Evolutionary conservation across 1,139 yeast genomes (phyloP).

Genomic region (Barnettozyma hawaiiensis): DNA sequence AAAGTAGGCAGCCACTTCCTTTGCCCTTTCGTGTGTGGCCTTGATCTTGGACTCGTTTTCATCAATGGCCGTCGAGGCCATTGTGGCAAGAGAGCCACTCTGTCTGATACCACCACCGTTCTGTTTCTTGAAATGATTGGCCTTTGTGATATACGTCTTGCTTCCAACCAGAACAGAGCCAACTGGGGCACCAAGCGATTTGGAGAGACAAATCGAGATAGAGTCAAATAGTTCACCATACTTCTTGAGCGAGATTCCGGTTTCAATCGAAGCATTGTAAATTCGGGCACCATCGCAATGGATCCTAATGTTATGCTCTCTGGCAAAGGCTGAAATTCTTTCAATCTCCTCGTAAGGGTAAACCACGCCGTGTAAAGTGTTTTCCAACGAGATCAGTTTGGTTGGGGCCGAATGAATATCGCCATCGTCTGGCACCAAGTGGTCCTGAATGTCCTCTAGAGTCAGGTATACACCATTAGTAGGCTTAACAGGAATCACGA

Average conservation of each 20-base stretch:
- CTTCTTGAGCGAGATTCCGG: constrained; percentile 55
- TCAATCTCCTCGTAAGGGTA: constrained; percentile 65
- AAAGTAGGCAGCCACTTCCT: constrained; percentile 48
- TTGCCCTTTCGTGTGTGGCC: constrained; percentile 51
- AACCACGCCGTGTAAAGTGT: constrained; percentile 69
- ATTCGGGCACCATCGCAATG: constrained; percentile 87
- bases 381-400: constrained; percentile 69
- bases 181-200: constrained; percentile 79
- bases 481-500: constrained; percentile 70
- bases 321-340: constrained; percentile 57
- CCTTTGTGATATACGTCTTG: constrained; percentile 46
- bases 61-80: constrained; percentile 68
- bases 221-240: constrained; percentile 69
- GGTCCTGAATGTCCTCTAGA: constrained; percentile 56
- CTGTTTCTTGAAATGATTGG: constrained; percentile 78
- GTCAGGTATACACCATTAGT: constrained; percentile 60
- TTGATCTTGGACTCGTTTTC: constrained; percentile 52
- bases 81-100: constrained; percentile 61
- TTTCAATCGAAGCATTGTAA: constrained; percentile 71
- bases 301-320: constrained; percentile 44
- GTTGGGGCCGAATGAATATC: constrained; percentile 82
- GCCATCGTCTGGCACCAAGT: constrained; percentile 51
- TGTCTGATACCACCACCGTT: constrained; percentile 86
- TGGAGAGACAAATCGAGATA: constrained; percentile 71
- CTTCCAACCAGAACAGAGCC: constrained; percentile 74